Percentiles rank a stretch among this genome's conserved stretches.
These are phyloP conservation scores for Iberis pinnata DNA, from an alignment of 345 rosid species.

Conservation along the genomic window DNA sequence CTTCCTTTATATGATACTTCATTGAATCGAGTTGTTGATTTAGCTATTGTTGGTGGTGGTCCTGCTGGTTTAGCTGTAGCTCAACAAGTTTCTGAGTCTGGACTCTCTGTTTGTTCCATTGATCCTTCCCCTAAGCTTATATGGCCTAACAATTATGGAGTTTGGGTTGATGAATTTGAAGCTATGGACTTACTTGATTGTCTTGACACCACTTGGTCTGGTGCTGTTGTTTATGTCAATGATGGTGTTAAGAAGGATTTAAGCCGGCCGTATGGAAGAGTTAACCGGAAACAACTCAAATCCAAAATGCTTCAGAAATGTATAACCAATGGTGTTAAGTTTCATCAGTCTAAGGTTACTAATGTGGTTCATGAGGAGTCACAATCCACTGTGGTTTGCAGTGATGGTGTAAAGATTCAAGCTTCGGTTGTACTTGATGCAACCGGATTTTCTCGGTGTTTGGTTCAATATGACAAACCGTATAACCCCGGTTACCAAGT, in stretches of 20 bases:
- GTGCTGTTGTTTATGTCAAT: slow-evolving; percentile 70
- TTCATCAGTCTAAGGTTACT: slow-evolving; percentile 86
- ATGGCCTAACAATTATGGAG: slow-evolving; percentile 99
- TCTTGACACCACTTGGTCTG: slow-evolving; percentile 95
- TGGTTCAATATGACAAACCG: slow-evolving; percentile 91
- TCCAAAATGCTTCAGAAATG: slow-evolving; percentile 91
- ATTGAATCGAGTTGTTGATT: slow-evolving; percentile 54
- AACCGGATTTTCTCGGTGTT: slow-evolving; percentile 87
- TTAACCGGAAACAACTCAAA: slow-evolving; percentile 83
- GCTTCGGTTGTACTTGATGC: slow-evolving; percentile 91
- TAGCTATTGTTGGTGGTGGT: slow-evolving; percentile 96
- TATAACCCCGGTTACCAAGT: slow-evolving; percentile 96
- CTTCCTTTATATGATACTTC: slow-evolving; percentile 70
- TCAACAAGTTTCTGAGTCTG: slow-evolving; percentile 85
- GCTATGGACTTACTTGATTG: slow-evolving; percentile 96
- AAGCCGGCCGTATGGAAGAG: slow-evolving; percentile 86
- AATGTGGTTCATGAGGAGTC: slow-evolving; percentile 81
- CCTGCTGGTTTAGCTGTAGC: slow-evolving; percentile 99
- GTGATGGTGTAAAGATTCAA: slow-evolving; percentile 75
- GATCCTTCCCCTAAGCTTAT: slow-evolving; percentile 84
- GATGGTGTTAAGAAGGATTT: slow-evolving; percentile 58
- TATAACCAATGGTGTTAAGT: slow-evolving; percentile 71
- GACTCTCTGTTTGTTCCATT: slow-evolving; percentile 82
- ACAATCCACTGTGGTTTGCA: slow-evolving; percentile 75
- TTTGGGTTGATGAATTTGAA: slow-evolving; percentile 97